Conservation (phyloP, 306 rosid genomes). For the Vigna hirtella region DNA sequence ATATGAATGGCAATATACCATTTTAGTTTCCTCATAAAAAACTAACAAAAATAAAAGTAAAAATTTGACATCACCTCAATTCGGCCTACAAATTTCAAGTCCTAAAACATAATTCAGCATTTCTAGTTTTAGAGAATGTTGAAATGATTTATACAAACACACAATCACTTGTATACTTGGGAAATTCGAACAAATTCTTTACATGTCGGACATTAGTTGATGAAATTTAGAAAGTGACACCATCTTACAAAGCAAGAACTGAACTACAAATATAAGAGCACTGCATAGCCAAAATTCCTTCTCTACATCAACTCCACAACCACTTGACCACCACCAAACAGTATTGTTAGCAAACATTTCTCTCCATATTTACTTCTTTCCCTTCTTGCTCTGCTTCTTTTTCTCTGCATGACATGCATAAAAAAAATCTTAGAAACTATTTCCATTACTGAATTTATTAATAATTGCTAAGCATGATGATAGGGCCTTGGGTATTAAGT, state of each 20-base stretch:
- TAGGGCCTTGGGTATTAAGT: too few relatives aligned
- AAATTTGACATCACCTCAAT: background rate
- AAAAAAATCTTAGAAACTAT: background rate
- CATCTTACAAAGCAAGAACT: conserved; percentile 7
- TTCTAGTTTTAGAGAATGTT: background rate
- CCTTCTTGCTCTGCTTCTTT: conserved; percentile 62
- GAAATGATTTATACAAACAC: background rate
- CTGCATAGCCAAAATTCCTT: background rate
- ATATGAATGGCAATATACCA: too few relatives aligned
- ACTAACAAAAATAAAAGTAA: background rate
- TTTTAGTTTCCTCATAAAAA: too few relatives aligned
- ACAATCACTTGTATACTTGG: background rate
- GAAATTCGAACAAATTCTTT: background rate
- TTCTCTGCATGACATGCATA: conserved; percentile 51
- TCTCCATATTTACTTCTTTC: conserved; percentile 44
- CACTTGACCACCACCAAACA: background rate
- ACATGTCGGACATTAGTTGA: background rate
- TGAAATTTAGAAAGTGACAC: background rate
- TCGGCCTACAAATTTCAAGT: background rate
- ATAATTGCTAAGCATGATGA: background rate
- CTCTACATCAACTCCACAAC: background rate
- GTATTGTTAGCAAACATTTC: background rate
- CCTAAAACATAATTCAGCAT: background rate
- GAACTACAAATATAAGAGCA: background rate
- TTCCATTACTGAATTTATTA: background rate